These are phyloP conservation scores for Simmondsia chinensis DNA, from an alignment of 148 eudicot species.

Conservation along the genomic window DNA sequence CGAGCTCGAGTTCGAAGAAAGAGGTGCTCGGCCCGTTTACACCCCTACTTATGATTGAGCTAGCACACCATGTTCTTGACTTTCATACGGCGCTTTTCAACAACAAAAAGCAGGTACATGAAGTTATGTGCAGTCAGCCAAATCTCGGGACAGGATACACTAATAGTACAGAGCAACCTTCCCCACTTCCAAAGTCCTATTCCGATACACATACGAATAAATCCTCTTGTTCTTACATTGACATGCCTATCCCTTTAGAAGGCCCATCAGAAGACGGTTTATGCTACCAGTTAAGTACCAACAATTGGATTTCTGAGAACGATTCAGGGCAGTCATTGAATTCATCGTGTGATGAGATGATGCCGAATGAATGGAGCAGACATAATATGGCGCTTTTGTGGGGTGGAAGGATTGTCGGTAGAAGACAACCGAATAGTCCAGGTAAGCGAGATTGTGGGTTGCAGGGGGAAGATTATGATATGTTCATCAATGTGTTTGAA, in stretches of 20 bases:
- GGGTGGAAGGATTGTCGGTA: slow-evolving; percentile 91
- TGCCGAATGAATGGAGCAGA: slow-evolving; percentile 68
- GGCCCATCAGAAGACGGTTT: slow-evolving; percentile 91
- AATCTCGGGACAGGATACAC: slow-evolving; percentile 33
- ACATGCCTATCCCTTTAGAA: slow-evolving; percentile 51
- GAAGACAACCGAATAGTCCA: slow-evolving; percentile 55
- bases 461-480: slow-evolving; percentile 68
- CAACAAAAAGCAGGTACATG: slow-evolving; percentile 32
- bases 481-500: slow-evolving; percentile 87
- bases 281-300: slow-evolving; percentile 59
- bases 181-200: slow-evolving; percentile 32
- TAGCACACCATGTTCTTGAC: slow-evolving; percentile 26
- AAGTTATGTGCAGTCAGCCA: slow-evolving; percentile 28
- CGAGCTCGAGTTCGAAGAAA: too few species aligned
- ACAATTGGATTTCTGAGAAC: slow-evolving; percentile 57
- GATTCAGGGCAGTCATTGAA: slow-evolving; percentile 45
- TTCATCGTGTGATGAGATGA: slow-evolving; percentile 47
- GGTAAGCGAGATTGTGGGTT: slow-evolving; percentile 41
- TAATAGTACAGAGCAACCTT: slow-evolving; percentile 28
- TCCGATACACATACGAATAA: slow-evolving; percentile 35
- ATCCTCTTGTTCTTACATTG: slow-evolving; percentile 45
- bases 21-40: too few species aligned
- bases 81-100: slow-evolving; percentile 22
- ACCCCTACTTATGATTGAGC: too few species aligned
- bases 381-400: slow-evolving; percentile 54